Base-by-base conservation (phyloP, 805 yeast genomes). In the Pichia pseudocactophila region DNA sequence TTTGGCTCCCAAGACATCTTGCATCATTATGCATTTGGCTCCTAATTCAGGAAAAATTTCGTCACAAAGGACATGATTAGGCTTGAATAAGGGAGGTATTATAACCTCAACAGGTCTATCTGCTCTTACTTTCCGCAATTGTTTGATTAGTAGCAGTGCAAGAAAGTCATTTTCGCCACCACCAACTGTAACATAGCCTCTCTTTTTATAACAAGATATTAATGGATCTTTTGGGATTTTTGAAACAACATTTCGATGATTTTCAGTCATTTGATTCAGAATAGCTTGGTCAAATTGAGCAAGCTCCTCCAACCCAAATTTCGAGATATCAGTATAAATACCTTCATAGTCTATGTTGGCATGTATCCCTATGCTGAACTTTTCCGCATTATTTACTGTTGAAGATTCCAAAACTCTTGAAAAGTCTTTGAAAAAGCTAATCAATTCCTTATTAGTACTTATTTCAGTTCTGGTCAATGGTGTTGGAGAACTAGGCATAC, bases 101-200 rank as follows among this genome's bases (percentile, higher is more conserved):
- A 85, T 71, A 9, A 87, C 82, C 65, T 87, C 96, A 16, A 88
- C 76, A 0, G 96, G 95, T 30, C 81, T 59, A 11, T 67, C 69
- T 4, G 82, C 76, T 2, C 90, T 87, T 7, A 71, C 62, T 27
- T 76, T 73, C 52, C 95, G 65, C 39, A 86, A 59, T 46, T 78
- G 70, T 51, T 73, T 72, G 41, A 85, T 70, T 7, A 84, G 74
- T 17, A 82, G 63, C 32, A 82, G 62, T 7, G 86, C 74, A 50
- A 80, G 67, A 71, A 88, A 80, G 48, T 82, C 76, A 60, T 77
- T 82, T 51, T 73, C 74, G 2, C 89, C 90, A 32, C 94, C 95
- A 28, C 90, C 92, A 22, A 83, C 87, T 52, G 75, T 76, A 1
- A 82, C 81, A 70, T 77, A 19, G 74, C 90, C 66, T 34, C 50